Evolutionary conservation across 805 yeast species (phyloP).

Genomic region (Scheffersomyces lignosus): DNA sequence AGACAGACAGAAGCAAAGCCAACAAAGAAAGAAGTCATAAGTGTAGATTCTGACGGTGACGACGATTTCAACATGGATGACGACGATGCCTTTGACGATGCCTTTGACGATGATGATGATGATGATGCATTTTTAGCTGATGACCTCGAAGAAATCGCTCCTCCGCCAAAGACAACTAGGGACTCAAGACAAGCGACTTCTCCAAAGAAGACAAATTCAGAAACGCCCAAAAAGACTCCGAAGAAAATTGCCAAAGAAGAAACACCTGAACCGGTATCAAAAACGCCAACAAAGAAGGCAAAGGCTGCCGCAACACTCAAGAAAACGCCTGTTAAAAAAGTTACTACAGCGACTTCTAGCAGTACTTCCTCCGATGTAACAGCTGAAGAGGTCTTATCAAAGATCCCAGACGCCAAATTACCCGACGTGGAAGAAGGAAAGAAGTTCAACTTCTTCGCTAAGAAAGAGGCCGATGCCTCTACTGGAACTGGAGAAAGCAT

Average conservation of each 20-base stretch:
- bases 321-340: constrained; percentile 1
- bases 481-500: constrained; percentile 31
- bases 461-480: constrained; percentile 15
- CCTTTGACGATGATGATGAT: not conserved
- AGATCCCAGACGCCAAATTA: constrained; percentile 74
- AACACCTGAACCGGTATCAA: not conserved
- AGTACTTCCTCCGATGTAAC: constrained; percentile 22
- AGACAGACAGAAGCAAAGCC: not conserved
- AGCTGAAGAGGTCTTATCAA: constrained; percentile 57
- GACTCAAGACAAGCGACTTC: not conserved
- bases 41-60: constrained; percentile 5
- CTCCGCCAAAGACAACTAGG: not conserved
- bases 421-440: constrained; percentile 56
- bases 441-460: constrained; percentile 54
- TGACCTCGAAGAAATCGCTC: not conserved
- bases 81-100: constrained; percentile 5
- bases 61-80: constrained; percentile 8
- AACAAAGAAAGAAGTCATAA: constrained; percentile 1
- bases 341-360: not conserved
- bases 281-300: too few species aligned
- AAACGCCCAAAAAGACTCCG: not conserved
- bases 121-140: not conserved
- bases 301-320: constrained; percentile 2
- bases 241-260: not conserved
- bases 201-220: not conserved